These are phyloP conservation scores for Starmerella scarabaei DNA, from an alignment of 805 yeast species.

Conservation along the genomic window DNA sequence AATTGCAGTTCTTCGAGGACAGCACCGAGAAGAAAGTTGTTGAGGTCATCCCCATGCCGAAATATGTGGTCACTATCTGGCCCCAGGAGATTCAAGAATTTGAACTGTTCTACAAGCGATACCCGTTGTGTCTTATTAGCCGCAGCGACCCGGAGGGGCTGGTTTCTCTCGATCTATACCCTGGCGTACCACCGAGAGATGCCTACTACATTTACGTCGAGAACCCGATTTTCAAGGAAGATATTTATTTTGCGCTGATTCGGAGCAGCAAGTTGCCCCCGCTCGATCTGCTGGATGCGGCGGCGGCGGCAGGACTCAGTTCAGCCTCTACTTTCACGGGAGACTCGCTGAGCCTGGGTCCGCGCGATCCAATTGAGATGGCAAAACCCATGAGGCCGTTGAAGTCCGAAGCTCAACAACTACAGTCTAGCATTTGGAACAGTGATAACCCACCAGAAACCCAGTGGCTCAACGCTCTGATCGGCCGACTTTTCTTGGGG, in stretches of 20 bases:
- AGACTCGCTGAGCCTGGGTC: slow-evolving; percentile 11
- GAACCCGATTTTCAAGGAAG: slow-evolving; percentile 73
- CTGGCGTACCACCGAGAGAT: slow-evolving; percentile 25
- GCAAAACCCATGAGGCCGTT: slow-evolving; percentile 65
- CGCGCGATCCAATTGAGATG: slow-evolving; percentile 44
- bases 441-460: slow-evolving; percentile 73
- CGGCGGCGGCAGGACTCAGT: neutral
- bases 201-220: slow-evolving; percentile 60
- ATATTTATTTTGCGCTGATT: slow-evolving; percentile 80
- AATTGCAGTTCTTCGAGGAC: slow-evolving; percentile 70
- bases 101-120: slow-evolving; percentile 63
- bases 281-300: neutral
- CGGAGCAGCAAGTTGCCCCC: slow-evolving; percentile 29
- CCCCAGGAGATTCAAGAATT: slow-evolving; percentile 66
- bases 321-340: neutral
- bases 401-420: slow-evolving; percentile 55
- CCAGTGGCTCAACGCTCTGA: slow-evolving; percentile 79
- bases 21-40: slow-evolving; percentile 47
- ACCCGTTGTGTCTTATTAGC: slow-evolving; percentile 62
- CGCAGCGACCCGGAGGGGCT: slow-evolving; percentile 28
- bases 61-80: slow-evolving; percentile 68
- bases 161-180: slow-evolving; percentile 20
- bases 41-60: slow-evolving; percentile 66
- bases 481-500: slow-evolving; percentile 71
- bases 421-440: slow-evolving; percentile 67